These are phyloP conservation scores for Chaetomium sp. DNA, from an alignment of 2,329 filamentous ascomycete species.

Conservation along the genomic window DNA sequence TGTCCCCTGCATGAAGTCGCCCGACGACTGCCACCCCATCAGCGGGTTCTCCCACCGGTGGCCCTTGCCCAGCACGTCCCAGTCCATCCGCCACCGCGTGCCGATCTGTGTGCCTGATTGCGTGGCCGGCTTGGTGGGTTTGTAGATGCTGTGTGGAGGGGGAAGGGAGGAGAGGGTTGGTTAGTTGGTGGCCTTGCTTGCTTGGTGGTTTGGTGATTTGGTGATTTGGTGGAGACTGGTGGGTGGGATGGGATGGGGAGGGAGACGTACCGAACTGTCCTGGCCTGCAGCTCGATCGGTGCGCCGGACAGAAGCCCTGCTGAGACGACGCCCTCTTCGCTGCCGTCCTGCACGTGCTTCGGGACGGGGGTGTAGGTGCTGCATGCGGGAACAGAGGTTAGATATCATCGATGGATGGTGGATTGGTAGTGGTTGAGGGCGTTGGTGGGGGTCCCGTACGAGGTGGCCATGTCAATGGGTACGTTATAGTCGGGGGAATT, in stretches of 20 bases:
- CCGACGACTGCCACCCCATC: conserved; percentile 98
- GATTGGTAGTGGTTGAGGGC: not conserved
- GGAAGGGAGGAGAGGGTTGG: not conserved
- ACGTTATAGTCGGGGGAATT: conserved; percentile 83
- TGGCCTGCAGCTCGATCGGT: conserved; percentile 88
- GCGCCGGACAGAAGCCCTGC: conserved; percentile 90
- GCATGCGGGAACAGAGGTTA: conserved; percentile 23
- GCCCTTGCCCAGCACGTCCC: conserved; percentile 90
- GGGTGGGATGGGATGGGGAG: not conserved
- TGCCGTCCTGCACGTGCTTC: conserved; percentile 86
- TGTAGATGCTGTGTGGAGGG: conserved; percentile 73
- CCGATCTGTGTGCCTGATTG: conserved; percentile 88
- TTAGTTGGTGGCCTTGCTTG: not conserved
- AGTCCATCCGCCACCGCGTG: conserved; percentile 95
- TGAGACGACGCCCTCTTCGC: conserved; percentile 75
- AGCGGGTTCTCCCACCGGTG: conserved; percentile 98
- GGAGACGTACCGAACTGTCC: conserved; percentile 78
- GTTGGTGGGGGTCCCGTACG: conserved; percentile 58
- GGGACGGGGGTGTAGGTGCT: conserved; percentile 92
- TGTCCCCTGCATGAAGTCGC: conserved; percentile 92
- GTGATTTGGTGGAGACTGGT: not conserved
- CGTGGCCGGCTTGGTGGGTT: conserved; percentile 88
- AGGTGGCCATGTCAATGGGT: conserved; percentile 83
- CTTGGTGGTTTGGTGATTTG: too few relatives aligned
- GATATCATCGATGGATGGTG: not conserved